Evolutionary conservation across 345 rosid species (phyloP).

Genomic region (Linum lewisii): DNA sequence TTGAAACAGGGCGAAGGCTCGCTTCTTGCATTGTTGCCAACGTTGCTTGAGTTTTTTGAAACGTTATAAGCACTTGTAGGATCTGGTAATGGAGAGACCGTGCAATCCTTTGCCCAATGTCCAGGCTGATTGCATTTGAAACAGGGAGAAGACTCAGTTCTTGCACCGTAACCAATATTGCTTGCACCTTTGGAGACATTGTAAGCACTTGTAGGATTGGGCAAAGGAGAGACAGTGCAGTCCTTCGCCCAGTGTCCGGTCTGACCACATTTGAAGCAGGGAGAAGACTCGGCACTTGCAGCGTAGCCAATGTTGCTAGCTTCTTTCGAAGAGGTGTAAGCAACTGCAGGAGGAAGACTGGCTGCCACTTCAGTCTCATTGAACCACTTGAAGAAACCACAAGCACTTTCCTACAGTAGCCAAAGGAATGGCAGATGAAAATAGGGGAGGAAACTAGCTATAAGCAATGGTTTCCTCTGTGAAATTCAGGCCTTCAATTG

Average conservation of each 20-base stretch:
- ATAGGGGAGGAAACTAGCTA: not conserved
- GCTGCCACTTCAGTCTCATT: constrained; percentile 22
- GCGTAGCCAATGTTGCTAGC: constrained; percentile 13
- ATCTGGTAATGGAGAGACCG: constrained; percentile 8
- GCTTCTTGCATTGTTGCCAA: constrained; percentile 18
- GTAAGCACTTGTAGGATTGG: constrained; percentile 6
- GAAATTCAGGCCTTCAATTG: too few relatives aligned
- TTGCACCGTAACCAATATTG: constrained; percentile 20
- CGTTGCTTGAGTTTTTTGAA: constrained; percentile 10
- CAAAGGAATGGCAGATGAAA: not conserved
- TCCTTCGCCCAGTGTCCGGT: constrained; percentile 50
- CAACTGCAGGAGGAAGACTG: constrained; percentile 13
- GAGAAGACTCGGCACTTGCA: constrained; percentile 21
- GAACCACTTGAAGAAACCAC: constrained; percentile 68
- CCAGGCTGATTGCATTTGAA: constrained; percentile 42
- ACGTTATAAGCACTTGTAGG: constrained; percentile 8
- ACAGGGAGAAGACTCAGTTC: constrained; percentile 27
- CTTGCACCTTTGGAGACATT: constrained; percentile 6
- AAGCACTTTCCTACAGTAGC: constrained; percentile 23
- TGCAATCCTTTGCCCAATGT: constrained; percentile 46
- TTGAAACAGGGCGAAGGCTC: constrained; percentile 31
- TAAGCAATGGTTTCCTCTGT: not conserved
- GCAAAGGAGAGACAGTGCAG: constrained; percentile 23
- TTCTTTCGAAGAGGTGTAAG: constrained; percentile 11
- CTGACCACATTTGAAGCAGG: constrained; percentile 41